phyloP scores from a whole-genome alignment of 305 asterid species.

The Nicotiana rustica region DNA sequence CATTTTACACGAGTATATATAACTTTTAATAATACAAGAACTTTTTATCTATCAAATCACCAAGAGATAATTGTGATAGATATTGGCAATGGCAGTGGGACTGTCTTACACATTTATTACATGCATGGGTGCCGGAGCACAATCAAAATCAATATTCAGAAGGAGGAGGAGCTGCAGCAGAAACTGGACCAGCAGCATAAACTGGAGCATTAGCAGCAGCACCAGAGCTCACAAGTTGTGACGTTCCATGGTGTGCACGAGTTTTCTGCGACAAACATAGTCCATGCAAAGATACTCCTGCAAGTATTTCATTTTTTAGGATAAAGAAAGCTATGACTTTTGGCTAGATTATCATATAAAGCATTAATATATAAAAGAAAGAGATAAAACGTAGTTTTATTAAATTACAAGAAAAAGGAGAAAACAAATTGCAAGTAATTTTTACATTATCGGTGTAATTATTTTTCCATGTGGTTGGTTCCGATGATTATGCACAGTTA shows the following conservation, averaged over 20 bases:
- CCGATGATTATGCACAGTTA: too few species aligned
- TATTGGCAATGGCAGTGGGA: background rate
- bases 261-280: constrained; percentile 20
- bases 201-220: background rate
- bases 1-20: background rate
- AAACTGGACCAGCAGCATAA: background rate
- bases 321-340: background rate
- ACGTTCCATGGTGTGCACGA: constrained; percentile 21
- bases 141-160: constrained; percentile 22
- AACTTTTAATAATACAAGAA: constrained; percentile 1
- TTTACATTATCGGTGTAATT: background rate
- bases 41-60: background rate
- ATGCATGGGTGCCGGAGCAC: background rate
- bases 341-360: background rate
- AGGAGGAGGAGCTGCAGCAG: background rate
- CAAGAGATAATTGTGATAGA: constrained; percentile 25
- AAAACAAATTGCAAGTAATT: background rate
- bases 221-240: background rate
- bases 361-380: background rate
- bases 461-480: too few species aligned
- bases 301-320: background rate
- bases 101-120: constrained; percentile 10
- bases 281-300: constrained; percentile 28
- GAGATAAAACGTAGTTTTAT: background rate
- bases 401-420: background rate